A percentile compares a stretch with the other conserved stretches of the same genome.
Conservation (phyloP, 2,329 filamentous ascomycete genomes). For the Volutella citrinella region DNA sequence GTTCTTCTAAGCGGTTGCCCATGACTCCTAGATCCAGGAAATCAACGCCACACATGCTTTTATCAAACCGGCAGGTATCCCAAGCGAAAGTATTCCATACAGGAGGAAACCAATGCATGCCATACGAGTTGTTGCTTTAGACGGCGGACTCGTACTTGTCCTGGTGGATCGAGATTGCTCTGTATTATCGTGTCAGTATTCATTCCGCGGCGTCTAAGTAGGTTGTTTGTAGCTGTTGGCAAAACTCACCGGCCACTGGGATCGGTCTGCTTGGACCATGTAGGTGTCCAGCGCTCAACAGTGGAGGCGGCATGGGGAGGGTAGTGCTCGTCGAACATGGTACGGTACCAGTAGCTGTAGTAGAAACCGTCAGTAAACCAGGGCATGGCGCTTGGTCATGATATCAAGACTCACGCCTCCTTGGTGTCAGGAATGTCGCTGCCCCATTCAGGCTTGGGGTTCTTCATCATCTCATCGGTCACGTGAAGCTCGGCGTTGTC, state of each 20-base stretch:
- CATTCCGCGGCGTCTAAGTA: too few species aligned
- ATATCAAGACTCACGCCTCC: slow-evolving; percentile 66
- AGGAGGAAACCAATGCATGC: slow-evolving; percentile 12
- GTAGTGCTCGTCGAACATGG: slow-evolving; percentile 99
- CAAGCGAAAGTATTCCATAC: slow-evolving; percentile 22
- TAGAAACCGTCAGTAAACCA: slow-evolving; percentile 22
- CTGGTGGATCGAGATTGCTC: slow-evolving; percentile 73
- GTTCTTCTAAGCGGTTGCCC: slow-evolving; percentile 20
- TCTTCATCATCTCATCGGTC: slow-evolving; percentile 97
- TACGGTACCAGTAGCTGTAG: slow-evolving; percentile 86
- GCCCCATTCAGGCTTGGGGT: slow-evolving; percentile 96
- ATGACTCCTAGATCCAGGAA: slow-evolving; percentile 20
- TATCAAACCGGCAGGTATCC: slow-evolving; percentile 13
- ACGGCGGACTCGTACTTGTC: slow-evolving; percentile 64
- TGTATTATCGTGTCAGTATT: slow-evolving; percentile 41
- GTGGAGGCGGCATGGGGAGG: slow-evolving; percentile 86
- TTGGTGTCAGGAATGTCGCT: slow-evolving; percentile 90
- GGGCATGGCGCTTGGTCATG: neutral
- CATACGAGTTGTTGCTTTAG: slow-evolving; percentile 25
- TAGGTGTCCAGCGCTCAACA: slow-evolving; percentile 95
- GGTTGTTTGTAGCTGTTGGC: too few species aligned
- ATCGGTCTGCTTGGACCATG: slow-evolving; percentile 94
- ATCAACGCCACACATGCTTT: slow-evolving; percentile 53
- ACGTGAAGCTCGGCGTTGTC: slow-evolving; percentile 87
- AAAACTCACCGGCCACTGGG: slow-evolving; percentile 75